These are phyloP conservation scores for Rhodocollybia butyracea DNA, from an alignment of 768 basidiomycete species.

Conservation along the genomic window DNA sequence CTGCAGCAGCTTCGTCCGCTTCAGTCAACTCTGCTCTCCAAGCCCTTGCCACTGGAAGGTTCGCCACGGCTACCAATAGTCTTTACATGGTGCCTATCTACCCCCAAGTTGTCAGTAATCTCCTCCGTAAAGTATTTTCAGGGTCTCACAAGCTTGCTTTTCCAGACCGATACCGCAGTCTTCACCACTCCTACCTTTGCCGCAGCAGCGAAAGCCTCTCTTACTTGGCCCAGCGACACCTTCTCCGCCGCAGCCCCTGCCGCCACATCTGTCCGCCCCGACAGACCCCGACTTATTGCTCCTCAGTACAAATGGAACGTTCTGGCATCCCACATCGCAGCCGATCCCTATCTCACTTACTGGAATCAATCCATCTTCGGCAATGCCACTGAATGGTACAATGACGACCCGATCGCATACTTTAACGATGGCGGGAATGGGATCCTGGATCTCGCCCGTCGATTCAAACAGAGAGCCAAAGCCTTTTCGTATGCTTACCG, in stretches of 20 bases:
- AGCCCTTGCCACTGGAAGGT: slow-evolving; percentile 51
- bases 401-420: slow-evolving; percentile 64
- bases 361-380: slow-evolving; percentile 92
- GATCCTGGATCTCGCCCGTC: slow-evolving; percentile 89
- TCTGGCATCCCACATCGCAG: slow-evolving; percentile 70
- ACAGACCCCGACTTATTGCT: slow-evolving; percentile 90
- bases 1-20: slow-evolving; percentile 52
- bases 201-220: slow-evolving; percentile 42
- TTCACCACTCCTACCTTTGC: slow-evolving; percentile 73
- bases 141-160: slow-evolving; percentile 5
- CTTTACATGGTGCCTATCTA: slow-evolving; percentile 82
- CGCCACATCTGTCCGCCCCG: slow-evolving; percentile 60
- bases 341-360: slow-evolving; percentile 77
- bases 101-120: slow-evolving; percentile 74
- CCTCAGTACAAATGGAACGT: slow-evolving; percentile 89
- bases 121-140: neutral
- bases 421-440: slow-evolving; percentile 80
- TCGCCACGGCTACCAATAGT: slow-evolving; percentile 79
- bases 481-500: slow-evolving; percentile 88
- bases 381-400: slow-evolving; percentile 79
- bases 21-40: slow-evolving; percentile 40
- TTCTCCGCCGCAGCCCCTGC: slow-evolving; percentile 54
- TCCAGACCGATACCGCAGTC: slow-evolving; percentile 70
- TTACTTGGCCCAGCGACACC: slow-evolving; percentile 80
- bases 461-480: slow-evolving; percentile 89